Conservation (phyloP, 495 filamentous ascomycete genomes). For the Talaromyces adpressus region DNA sequence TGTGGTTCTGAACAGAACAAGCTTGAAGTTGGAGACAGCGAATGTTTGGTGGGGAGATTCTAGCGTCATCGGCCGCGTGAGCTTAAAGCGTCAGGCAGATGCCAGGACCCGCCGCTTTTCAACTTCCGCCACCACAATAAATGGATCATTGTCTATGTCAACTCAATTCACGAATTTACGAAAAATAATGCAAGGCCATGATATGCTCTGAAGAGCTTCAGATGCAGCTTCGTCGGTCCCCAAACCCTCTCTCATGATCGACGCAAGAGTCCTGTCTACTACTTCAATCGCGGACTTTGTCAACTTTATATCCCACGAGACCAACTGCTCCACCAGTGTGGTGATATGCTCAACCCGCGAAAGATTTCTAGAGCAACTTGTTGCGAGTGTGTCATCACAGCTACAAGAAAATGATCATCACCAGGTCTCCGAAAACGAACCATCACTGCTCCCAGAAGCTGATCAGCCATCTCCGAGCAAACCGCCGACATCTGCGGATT, state of each 20-base stretch:
- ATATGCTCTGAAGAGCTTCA: background rate
- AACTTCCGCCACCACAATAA: background rate
- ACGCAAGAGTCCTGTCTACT: conserved; percentile 17
- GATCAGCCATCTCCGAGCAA: conserved; percentile 23
- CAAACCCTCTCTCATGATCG: background rate
- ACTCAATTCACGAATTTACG: background rate
- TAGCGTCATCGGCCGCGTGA: background rate
- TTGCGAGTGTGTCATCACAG: conserved; percentile 17
- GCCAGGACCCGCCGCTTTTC: background rate
- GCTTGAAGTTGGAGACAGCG: background rate
- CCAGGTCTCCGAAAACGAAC: conserved; percentile 5
- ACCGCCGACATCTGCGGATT: background rate
- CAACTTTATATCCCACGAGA: conserved; percentile 47
- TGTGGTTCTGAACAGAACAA: background rate
- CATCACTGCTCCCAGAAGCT: conserved; percentile 10
- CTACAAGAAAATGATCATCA: background rate
- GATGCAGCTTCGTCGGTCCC: background rate
- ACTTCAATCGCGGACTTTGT: conserved; percentile 49
- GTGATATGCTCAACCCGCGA: conserved; percentile 63
- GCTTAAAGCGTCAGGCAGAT: background rate
- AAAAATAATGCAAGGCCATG: background rate
- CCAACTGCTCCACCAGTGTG: conserved; percentile 47
- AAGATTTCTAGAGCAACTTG: conserved; percentile 51
- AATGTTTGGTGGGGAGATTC: background rate
- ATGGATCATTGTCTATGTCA: background rate